Evolutionary conservation across 2,329 filamentous ascomycete species (phyloP).

Genomic region (Moelleriella libera): DNA sequence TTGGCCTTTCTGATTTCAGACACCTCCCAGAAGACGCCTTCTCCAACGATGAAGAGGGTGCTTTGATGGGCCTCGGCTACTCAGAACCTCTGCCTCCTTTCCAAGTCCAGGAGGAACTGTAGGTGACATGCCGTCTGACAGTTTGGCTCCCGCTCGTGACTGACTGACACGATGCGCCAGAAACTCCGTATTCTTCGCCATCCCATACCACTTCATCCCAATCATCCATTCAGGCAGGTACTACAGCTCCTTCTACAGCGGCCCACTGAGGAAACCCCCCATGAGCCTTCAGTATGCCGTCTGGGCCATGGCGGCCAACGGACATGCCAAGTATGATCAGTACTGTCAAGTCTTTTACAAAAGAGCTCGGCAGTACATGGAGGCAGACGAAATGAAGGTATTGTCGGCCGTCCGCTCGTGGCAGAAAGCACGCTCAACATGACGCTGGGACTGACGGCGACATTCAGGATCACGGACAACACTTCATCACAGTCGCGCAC

Average conservation of each 20-base stretch:
- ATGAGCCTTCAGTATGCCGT: slow-evolving; percentile 76
- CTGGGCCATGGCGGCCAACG: slow-evolving; percentile 65
- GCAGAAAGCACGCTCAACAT: no score
- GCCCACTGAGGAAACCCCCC: slow-evolving; percentile 64
- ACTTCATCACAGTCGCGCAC: slow-evolving; percentile 64
- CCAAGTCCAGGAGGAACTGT: slow-evolving; percentile 75
- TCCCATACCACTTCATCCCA: slow-evolving; percentile 57
- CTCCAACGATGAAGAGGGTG: slow-evolving; percentile 6
- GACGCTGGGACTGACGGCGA: neutral
- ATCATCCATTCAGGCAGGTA: slow-evolving; percentile 70
- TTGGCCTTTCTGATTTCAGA: slow-evolving; percentile 7
- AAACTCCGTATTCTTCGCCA: slow-evolving; percentile 62
- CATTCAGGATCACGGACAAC: slow-evolving; percentile 55
- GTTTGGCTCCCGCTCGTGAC: neutral
- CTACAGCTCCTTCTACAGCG: slow-evolving; percentile 55
- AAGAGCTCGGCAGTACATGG: slow-evolving; percentile 67
- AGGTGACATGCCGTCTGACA: slow-evolving; percentile 15
- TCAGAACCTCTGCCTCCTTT: slow-evolving; percentile 69
- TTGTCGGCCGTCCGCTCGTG: neutral
- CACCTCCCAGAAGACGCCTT: slow-evolving; percentile 4
- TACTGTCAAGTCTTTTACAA: slow-evolving; percentile 71
- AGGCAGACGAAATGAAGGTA: slow-evolving; percentile 71
- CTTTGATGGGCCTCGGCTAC: slow-evolving; percentile 63
- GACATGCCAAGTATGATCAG: slow-evolving; percentile 56
- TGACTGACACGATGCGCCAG: slow-evolving; percentile 22